Percentiles rank a stretch among this genome's conserved stretches.
Conservation (phyloP, 208 protist species). For the Kentomonas sorsogonicus region DNA sequence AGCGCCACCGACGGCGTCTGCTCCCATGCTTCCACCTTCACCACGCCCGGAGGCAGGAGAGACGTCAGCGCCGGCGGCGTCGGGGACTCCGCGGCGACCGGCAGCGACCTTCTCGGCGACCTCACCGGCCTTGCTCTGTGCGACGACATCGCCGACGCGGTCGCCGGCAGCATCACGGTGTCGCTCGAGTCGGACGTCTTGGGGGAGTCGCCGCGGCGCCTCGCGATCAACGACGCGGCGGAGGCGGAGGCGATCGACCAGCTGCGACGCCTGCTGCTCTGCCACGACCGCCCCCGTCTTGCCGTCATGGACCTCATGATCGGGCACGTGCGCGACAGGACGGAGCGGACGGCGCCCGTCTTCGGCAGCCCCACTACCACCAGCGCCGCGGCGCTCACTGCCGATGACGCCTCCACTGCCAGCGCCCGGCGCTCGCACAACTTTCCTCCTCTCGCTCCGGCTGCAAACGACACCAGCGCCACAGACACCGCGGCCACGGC, state of each 20-base stretch:
- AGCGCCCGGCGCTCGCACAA: not conserved
- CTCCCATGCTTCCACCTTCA: not conserved
- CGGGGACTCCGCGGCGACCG: too few relatives aligned
- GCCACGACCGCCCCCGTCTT: constrained; percentile 40
- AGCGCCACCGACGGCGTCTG: not conserved
- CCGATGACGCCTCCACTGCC: not conserved
- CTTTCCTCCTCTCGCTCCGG: too few relatives aligned
- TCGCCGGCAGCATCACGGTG: constrained; percentile 64
- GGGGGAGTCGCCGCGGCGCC: constrained; percentile 22
- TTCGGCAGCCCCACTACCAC: not conserved
- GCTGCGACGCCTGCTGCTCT: constrained; percentile 57
- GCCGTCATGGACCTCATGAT: constrained; percentile 63
- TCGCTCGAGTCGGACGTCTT: constrained; percentile 57
- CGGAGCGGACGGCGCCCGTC: constrained; percentile 22
- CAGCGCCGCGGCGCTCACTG: not conserved
- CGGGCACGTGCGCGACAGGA: constrained; percentile 41
- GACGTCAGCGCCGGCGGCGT: too few relatives aligned
- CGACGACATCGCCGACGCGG: constrained; percentile 23
- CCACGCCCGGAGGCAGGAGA: too few relatives aligned
- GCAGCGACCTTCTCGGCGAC: too few relatives aligned
- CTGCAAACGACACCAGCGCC: too few relatives aligned
- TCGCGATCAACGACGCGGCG: constrained; percentile 27
- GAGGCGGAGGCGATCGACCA: constrained; percentile 38
- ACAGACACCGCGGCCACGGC: too few relatives aligned
- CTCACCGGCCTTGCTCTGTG: too few relatives aligned